phyloP scores from a whole-genome alignment of 305 asterid species.

The Stenogyne calaminthoides region DNA sequence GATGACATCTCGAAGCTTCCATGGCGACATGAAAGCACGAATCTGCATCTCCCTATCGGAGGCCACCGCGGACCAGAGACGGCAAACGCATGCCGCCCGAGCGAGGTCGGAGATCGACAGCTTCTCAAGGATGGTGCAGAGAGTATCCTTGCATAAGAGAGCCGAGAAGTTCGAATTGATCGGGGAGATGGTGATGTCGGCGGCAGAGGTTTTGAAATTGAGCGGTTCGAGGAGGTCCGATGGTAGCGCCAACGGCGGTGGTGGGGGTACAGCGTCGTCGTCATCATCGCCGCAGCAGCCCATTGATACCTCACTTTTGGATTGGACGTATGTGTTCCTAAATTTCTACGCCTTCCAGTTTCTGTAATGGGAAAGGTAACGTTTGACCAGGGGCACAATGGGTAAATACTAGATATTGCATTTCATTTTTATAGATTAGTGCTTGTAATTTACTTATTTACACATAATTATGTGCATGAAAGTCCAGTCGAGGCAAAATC shows the following conservation, averaged over 20 bases:
- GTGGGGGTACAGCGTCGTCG: conserved; percentile 24
- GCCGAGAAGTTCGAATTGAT: conserved; percentile 87
- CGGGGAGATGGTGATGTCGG: conserved; percentile 57
- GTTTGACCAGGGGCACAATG: not conserved
- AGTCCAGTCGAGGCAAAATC: too few species aligned
- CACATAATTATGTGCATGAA: too few species aligned
- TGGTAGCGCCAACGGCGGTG: conserved; percentile 19
- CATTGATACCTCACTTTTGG: conserved; percentile 26
- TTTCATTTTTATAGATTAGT: not conserved
- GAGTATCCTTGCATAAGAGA: conserved; percentile 75
- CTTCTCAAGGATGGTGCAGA: conserved; percentile 67
- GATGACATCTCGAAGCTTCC: conserved; percentile 74
- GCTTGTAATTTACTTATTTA: too few species aligned
- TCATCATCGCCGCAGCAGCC: conserved; percentile 57
- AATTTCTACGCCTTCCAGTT: not conserved
- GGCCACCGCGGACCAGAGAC: conserved; percentile 72
- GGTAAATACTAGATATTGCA: not conserved
- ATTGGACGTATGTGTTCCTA: not conserved
- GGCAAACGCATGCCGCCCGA: conserved; percentile 82
- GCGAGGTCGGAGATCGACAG: conserved; percentile 72
- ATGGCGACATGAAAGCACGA: conserved; percentile 74
- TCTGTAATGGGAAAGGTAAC: not conserved
- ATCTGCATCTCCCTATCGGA: conserved; percentile 75
- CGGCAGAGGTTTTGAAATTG: conserved; percentile 18
- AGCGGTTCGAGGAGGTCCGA: conserved; percentile 45